phyloP scores from a whole-genome alignment of 1,139 yeast genomes.

The Lodderomyces orthopsilosis region DNA sequence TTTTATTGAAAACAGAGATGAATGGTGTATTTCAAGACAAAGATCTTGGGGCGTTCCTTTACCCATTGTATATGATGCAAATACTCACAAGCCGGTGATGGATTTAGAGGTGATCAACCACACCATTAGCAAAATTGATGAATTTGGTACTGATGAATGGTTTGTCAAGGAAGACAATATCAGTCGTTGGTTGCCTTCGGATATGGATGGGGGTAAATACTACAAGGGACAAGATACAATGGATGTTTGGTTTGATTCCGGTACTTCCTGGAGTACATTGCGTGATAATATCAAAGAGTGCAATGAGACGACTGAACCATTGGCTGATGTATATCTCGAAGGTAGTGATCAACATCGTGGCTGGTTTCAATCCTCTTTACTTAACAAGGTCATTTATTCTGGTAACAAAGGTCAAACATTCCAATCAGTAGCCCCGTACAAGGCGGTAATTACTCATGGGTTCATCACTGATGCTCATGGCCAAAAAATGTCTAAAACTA shows the following conservation, averaged over 20 bases:
- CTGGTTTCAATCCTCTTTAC: slow-evolving; percentile 93
- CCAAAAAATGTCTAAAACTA: slow-evolving; percentile 88
- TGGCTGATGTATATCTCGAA: slow-evolving; percentile 83
- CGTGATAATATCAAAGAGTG: slow-evolving; percentile 16
- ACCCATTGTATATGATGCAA: slow-evolving; percentile 71
- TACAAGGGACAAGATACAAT: slow-evolving; percentile 81
- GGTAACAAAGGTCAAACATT: slow-evolving; percentile 27
- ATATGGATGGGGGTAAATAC: slow-evolving; percentile 31
- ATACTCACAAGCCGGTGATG: slow-evolving; percentile 57
- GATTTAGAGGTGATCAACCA: slow-evolving; percentile 51
- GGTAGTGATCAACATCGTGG: slow-evolving; percentile 99
- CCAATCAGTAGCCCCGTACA: slow-evolving; percentile 65
- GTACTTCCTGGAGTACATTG: slow-evolving; percentile 84
- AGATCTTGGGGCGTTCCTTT: slow-evolving; percentile 99
- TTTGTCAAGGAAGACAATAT: slow-evolving; percentile 56
- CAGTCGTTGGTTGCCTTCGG: slow-evolving; percentile 69
- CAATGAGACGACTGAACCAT: slow-evolving; percentile 26
- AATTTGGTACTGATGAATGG: slow-evolving; percentile 78
- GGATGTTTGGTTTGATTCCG: slow-evolving; percentile 99
- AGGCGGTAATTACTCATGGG: slow-evolving; percentile 84
- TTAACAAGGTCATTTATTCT: slow-evolving; percentile 67
- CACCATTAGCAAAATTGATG: slow-evolving; percentile 51
- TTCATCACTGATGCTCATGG: slow-evolving; percentile 85
- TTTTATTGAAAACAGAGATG: slow-evolving; percentile 75
- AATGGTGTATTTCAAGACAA: slow-evolving; percentile 98